Evolutionary conservation across 1,284 basidiomycete genomes (phyloP), one percentile per base, ranked within the genome.

Genomic region (Testicularia cyperi): DNA sequence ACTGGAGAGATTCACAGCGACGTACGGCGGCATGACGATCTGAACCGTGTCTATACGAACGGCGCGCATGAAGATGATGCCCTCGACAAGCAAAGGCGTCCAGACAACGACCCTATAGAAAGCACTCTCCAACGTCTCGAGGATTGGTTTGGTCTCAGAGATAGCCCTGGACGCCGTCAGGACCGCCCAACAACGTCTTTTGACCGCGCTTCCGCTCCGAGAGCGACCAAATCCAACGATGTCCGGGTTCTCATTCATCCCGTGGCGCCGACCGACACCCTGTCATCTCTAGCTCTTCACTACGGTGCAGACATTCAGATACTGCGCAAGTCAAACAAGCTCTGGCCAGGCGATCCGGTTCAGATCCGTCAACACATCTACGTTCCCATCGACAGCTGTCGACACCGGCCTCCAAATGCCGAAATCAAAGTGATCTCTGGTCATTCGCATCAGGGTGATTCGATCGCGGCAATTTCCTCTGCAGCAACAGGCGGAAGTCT

Each of bases 291-390:
- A 24, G 65, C 73, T 5, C 52, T 75, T 9, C 56, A 63, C n/a
- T 75, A 75, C 35, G 70, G 70, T 7, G 60, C 68, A n/a, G 71
- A 75, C 32, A 68, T 62, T 9, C 49, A 60, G 21, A 46, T 60
- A 13, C 44, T 75, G 12, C 63, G 72, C 22, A 64, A 67, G 21
- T 65, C 66, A 18, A 75, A 75, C 45, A 60, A 65, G 16, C 56
- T 75, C 9, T 75, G 73, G 73, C 70, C 70, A 5, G 70, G 72
- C 24, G 73, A 75, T 42, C 60, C 60, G 6, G 64, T 67, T 2
- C 73, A 72, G 44, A 72, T 70, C 42, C 63, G 72, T 30, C 65
- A 65, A 39, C 39, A 52, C 33, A 48, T 75, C 31, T 74, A 68
- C 63, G 56, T 75, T 20, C 73, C 73, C 21, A 42, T 75, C 18